Base-by-base conservation (phyloP, 305 asterid species). In the Ajuga reptans region DNA sequence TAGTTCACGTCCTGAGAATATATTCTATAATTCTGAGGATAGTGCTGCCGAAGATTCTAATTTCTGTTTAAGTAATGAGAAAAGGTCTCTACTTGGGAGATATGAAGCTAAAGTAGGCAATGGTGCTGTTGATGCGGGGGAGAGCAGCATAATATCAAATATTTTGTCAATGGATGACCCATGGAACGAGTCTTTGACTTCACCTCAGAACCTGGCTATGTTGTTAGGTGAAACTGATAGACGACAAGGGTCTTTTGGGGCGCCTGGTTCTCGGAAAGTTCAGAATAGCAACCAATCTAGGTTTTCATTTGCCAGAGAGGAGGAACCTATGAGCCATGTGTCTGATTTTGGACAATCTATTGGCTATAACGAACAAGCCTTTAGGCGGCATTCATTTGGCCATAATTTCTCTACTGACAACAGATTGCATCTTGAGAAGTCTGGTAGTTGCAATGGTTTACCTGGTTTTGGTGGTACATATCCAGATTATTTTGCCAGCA, bases 231-330 rank as follows among this genome's bases (percentile, higher is more conserved):
- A 85, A 57, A 75, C 79, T 69, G 82, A 84, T 75, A 76, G 72
- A 71, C 80, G 45, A 56, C 86, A 83, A 67, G 82, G 80, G 65
- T 78, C 92, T 69, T 82, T 77, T 67, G 85, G 88, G 55, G 85
- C 67, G 50, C 79, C 90, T 12, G 82, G 81, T 66, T 81, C 93
- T 0, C 80, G 87, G 82, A 91, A 85, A 85, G 62, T 58, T 66
- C 93, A 84, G 73, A 84, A 76, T 56, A 84, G 82, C 78, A 83
- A 72, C 71, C 95, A 91, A 68, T 91, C 97, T 27, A 87, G 95
- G 84, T 91, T 91, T 78, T 87, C 96, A 46, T 91, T 89, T 82
- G 97, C 97, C 49, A 81, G 97, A 82, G 96, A 86, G 75, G 92
- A 79, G 78, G 87, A 83, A 29, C 69, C 75, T 53, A 64, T 66